Evolutionary conservation across 805 yeast genomes (phyloP).

Genomic region (Saccharomycopsis capsularis): DNA sequence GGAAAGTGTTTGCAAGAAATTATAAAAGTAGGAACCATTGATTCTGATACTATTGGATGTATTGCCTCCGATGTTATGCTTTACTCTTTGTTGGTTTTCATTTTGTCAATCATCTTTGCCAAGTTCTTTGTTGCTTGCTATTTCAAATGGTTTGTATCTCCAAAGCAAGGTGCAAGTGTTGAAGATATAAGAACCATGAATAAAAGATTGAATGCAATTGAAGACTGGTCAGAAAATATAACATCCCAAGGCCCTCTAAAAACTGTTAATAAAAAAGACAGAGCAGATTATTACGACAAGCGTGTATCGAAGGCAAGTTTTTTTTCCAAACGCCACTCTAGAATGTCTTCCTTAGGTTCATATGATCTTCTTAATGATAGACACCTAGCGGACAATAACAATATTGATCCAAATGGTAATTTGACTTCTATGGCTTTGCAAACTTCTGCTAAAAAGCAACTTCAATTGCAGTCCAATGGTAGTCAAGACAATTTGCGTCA

Average conservation of each 20-base stretch:
- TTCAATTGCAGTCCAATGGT: not conserved
- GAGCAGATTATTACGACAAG: constrained; percentile 40
- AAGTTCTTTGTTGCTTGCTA: constrained; percentile 85
- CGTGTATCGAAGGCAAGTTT: constrained; percentile 24
- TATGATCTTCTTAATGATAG: constrained; percentile 7
- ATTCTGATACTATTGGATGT: constrained; percentile 87
- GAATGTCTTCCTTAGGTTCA: constrained; percentile 26
- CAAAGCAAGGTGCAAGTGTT: constrained; percentile 70
- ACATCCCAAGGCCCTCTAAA: constrained; percentile 43
- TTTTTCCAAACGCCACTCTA: constrained; percentile 29
- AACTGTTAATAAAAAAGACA: constrained; percentile 42
- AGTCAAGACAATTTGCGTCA: constrained; percentile 2
- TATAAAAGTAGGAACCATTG: constrained; percentile 82
- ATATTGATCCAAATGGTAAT: not conserved
- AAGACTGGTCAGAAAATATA: constrained; percentile 77
- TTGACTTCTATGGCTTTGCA: constrained; percentile 21
- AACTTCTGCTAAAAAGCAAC: constrained; percentile 1
- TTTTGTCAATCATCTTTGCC: constrained; percentile 66
- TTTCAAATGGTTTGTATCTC: constrained; percentile 77
- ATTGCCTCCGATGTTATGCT: constrained; percentile 83
- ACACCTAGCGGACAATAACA: not conserved
- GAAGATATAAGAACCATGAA: constrained; percentile 54
- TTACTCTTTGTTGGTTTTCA: constrained; percentile 73
- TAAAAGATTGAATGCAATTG: constrained; percentile 60
- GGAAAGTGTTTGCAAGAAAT: constrained; percentile 84